Percentiles rank a stretch among this genome's conserved stretches.
Evolutionary conservation across 208 protist species (phyloP).

Genomic region (Trypanosoma melophagium): DNA sequence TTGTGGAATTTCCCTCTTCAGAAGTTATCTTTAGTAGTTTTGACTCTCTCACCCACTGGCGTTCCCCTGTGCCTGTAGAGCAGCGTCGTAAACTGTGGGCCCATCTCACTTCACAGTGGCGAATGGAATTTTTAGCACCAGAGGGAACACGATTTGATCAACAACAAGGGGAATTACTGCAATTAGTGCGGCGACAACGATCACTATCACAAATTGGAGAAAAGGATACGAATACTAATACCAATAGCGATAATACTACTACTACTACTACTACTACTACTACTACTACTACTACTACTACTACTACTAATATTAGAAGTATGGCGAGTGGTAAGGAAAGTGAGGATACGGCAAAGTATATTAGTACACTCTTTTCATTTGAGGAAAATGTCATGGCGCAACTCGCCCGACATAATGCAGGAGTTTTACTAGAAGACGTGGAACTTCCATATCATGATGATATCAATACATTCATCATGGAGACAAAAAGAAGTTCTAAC

Average conservation of each 20-base stretch:
- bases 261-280: neutral
- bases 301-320: no score
- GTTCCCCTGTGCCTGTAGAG: slow-evolving; percentile 24
- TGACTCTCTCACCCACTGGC: slow-evolving; percentile 11
- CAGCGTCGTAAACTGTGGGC: slow-evolving; percentile 39
- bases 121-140: slow-evolving; percentile 44
- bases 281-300: neutral
- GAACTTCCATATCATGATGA: slow-evolving; percentile 30
- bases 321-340: no score
- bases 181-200: slow-evolving; percentile 36
- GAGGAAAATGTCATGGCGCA: slow-evolving; percentile 17
- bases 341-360: neutral
- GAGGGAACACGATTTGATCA: slow-evolving; percentile 30
- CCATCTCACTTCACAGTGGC: slow-evolving; percentile 42
- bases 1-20: slow-evolving; percentile 30
- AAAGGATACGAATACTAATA: neutral
- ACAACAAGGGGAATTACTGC: slow-evolving; percentile 38
- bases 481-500: neutral
- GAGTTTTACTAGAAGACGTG: slow-evolving; percentile 5
- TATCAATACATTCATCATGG: slow-evolving; percentile 15
- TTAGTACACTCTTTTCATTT: slow-evolving; percentile 5
- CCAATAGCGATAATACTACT: neutral
- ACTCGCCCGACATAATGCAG: slow-evolving; percentile 10
- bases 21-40: slow-evolving; percentile 41
- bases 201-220: slow-evolving; percentile 12